Conservation (phyloP, 192 early-diverging fungal genomes). For the Coemansia sp. region DNA sequence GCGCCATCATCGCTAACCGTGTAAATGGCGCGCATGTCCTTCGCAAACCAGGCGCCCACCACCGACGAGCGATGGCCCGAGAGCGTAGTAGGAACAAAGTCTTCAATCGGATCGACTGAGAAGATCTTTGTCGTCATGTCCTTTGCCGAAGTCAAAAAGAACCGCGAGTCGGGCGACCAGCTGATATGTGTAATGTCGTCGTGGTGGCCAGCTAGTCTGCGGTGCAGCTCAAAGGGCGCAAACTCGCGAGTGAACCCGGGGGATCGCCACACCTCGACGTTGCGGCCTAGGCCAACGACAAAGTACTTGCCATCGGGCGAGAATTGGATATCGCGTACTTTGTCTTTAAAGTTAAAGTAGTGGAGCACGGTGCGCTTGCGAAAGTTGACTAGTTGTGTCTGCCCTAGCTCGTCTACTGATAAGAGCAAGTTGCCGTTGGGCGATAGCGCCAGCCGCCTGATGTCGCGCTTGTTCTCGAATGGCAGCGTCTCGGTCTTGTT, state of each 20-base stretch:
- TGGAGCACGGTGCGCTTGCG: slow-evolving; percentile 81
- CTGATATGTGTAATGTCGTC: slow-evolving; percentile 81
- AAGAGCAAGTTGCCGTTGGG: slow-evolving; percentile 88
- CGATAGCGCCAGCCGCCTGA: slow-evolving; percentile 81
- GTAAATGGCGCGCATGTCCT: slow-evolving; percentile 59
- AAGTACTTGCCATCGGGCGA: slow-evolving; percentile 87
- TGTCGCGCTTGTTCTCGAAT: slow-evolving; percentile 92
- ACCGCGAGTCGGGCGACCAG: slow-evolving; percentile 87
- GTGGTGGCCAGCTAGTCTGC: slow-evolving; percentile 73
- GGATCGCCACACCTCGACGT: slow-evolving; percentile 87
- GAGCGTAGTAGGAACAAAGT: slow-evolving; percentile 70
- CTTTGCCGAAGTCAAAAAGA: slow-evolving; percentile 47
- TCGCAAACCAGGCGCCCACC: slow-evolving; percentile 71
- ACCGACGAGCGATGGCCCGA: slow-evolving; percentile 84
- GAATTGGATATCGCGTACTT: slow-evolving; percentile 83
- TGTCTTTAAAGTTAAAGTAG: slow-evolving; percentile 82
- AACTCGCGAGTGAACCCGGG: slow-evolving; percentile 92
- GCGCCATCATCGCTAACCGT: slow-evolving; percentile 88
- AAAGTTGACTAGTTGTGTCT: slow-evolving; percentile 83
- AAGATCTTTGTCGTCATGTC: slow-evolving; percentile 46
- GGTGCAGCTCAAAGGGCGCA: slow-evolving; percentile 84
- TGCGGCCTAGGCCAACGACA: slow-evolving; percentile 82
- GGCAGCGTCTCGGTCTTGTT: slow-evolving; percentile 91
- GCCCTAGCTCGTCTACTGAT: slow-evolving; percentile 91
- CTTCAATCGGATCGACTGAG: slow-evolving; percentile 62